A percentile compares a stretch with the other conserved stretches of the same genome.
Conservation (phyloP, 2,329 filamentous ascomycete species). For the Biscogniauxia mediterranea region DNA sequence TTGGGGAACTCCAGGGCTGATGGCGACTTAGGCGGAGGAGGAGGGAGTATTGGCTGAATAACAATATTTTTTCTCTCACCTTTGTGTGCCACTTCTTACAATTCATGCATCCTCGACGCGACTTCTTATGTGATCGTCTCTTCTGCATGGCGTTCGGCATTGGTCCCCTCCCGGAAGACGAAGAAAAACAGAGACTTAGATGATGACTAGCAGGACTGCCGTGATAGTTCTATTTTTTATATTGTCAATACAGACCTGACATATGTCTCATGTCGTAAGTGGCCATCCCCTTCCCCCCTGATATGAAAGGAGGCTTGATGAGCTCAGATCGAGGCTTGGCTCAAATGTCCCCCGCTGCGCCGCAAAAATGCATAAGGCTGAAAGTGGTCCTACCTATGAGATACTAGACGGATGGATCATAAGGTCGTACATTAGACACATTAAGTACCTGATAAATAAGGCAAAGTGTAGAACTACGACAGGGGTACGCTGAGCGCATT, state of each 20-base stretch:
- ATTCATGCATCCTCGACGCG: constrained; percentile 33
- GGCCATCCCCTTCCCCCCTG: neutral
- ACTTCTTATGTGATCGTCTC: constrained; percentile 35
- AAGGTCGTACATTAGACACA: too few species aligned
- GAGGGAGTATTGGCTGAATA: neutral
- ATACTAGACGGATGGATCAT: too few species aligned
- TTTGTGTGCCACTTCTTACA: constrained; percentile 37
- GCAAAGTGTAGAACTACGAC: neutral
- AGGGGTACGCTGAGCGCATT: neutral
- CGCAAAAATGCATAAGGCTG: neutral
- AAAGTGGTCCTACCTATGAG: neutral
- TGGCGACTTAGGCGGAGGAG: neutral
- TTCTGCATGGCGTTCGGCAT: constrained; percentile 25
- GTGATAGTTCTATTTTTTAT: neutral
- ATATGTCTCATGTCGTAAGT: too few species aligned
- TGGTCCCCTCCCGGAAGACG: neutral
- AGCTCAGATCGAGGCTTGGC: neutral
- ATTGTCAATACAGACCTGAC: too few species aligned
- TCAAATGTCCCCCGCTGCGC: neutral
- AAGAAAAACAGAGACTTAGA: neutral
- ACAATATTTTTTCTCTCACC: constrained; percentile 13
- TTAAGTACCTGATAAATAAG: too few species aligned
- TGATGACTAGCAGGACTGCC: neutral
- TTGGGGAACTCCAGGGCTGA: too few species aligned
- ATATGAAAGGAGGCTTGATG: neutral